Percentiles rank a stretch among this genome's conserved stretches.
Conservation (phyloP, 2,329 filamentous ascomycete species). For the Nakataea oryzae region DNA sequence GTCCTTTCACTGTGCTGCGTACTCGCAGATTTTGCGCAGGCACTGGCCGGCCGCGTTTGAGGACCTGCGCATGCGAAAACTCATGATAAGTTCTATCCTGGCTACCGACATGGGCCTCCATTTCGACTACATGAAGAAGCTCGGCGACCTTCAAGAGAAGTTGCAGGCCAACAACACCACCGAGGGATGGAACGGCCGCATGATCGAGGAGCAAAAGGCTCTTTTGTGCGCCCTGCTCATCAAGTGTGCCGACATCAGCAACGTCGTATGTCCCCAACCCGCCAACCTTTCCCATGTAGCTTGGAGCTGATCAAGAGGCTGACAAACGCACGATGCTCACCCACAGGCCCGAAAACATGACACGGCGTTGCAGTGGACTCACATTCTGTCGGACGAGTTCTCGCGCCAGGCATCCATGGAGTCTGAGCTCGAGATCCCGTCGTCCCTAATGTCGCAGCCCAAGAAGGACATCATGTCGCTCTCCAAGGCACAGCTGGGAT, state of each 20-base stretch:
- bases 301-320: neutral
- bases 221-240: slow-evolving; percentile 86
- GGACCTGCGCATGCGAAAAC: slow-evolving; percentile 67
- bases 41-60: slow-evolving; percentile 82
- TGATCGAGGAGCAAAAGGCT: slow-evolving; percentile 65
- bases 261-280: slow-evolving; percentile 63
- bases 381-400: slow-evolving; percentile 91
- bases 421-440: slow-evolving; percentile 72
- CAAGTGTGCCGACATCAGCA: slow-evolving; percentile 98
- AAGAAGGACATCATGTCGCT: slow-evolving; percentile 76
- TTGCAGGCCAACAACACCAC: slow-evolving; percentile 55
- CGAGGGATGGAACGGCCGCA: slow-evolving; percentile 67
- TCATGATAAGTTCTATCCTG: slow-evolving; percentile 96
- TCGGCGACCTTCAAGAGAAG: slow-evolving; percentile 72
- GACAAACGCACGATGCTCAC: neutral
- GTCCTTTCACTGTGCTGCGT: slow-evolving; percentile 94
- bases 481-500: slow-evolving; percentile 80
- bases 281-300: neutral
- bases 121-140: slow-evolving; percentile 89
- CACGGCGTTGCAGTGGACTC: slow-evolving; percentile 79
- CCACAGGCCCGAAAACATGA: slow-evolving; percentile 71
- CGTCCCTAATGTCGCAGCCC: slow-evolving; percentile 76
- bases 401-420: slow-evolving; percentile 91
- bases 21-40: slow-evolving; percentile 85
- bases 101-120: slow-evolving; percentile 97